These are phyloP conservation scores for Sugiyamaella marilandica DNA, from an alignment of 805 yeast genomes.

Conservation along the genomic window DNA sequence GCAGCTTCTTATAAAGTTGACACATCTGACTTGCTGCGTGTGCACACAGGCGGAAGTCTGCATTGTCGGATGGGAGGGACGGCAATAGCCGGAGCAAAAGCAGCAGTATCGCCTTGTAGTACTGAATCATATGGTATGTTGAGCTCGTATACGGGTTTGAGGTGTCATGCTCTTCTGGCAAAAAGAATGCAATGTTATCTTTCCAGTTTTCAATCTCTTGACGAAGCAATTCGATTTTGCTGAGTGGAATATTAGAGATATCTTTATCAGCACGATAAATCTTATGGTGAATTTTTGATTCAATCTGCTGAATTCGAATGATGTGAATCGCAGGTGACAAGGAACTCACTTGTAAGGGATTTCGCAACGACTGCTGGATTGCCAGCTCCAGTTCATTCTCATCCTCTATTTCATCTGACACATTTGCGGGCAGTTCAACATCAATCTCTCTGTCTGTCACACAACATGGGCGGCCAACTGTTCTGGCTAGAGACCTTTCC, in stretches of 20 bases:
- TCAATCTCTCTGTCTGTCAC: constrained; percentile 11
- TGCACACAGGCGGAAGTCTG: background rate
- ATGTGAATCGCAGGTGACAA: constrained; percentile 49
- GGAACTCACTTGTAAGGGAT: constrained; percentile 16
- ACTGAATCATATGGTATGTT: constrained; percentile 9
- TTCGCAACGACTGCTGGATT: background rate
- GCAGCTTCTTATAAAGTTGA: constrained; percentile 7
- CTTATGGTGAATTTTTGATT: constrained; percentile 1
- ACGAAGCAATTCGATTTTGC: background rate
- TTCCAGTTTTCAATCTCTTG: constrained; percentile 5
- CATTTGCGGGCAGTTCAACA: constrained; percentile 7
- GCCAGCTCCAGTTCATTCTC: background rate
- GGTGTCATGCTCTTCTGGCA: background rate
- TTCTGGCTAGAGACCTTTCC: constrained; percentile 1
- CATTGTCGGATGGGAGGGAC: background rate
- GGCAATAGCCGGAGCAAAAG: constrained; percentile 3
- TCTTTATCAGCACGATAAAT: constrained; percentile 8
- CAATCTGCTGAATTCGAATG: constrained; percentile 39
- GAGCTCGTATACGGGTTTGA: background rate
- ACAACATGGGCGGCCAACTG: constrained; percentile 9
- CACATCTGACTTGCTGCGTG: constrained; percentile 8
- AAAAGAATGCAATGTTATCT: background rate
- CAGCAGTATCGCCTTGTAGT: constrained; percentile 7
- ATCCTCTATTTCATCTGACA: constrained; percentile 7
- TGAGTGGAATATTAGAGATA: background rate